phyloP scores from a whole-genome alignment of 2,329 filamentous ascomycete genomes.

The Fusarium pseudonygamai region DNA sequence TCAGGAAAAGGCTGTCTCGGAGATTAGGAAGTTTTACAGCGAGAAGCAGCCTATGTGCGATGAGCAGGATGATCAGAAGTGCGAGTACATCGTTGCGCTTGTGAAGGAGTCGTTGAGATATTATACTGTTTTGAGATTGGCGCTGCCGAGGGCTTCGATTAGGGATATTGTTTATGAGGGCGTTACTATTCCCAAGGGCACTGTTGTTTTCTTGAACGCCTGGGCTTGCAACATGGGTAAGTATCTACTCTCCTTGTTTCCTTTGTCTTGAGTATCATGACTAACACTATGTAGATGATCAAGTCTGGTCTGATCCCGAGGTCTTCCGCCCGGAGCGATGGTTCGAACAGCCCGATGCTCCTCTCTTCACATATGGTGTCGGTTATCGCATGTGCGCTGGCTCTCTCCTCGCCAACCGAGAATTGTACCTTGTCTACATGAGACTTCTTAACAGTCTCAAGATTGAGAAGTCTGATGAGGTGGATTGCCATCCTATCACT shows the following conservation, averaged over 20 bases:
- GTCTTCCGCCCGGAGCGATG: conserved; percentile 68
- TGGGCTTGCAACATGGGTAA: conserved; percentile 76
- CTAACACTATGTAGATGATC: conserved; percentile 6
- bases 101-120: conserved; percentile 70
- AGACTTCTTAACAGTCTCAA: conserved; percentile 69
- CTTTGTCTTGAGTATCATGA: no score
- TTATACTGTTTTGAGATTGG: conserved; percentile 70
- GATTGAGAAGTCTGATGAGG: conserved; percentile 62
- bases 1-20: conserved; percentile 66
- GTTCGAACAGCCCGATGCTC: conserved; percentile 65
- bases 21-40: conserved; percentile 64
- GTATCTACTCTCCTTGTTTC: conserved; percentile 21
- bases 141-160: conserved; percentile 69
- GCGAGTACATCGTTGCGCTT: conserved; percentile 69
- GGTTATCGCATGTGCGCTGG: conserved; percentile 76
- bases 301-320: conserved; percentile 57
- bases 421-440: conserved; percentile 72
- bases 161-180: conserved; percentile 68
- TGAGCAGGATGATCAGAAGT: conserved; percentile 69
- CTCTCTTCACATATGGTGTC: conserved; percentile 71
- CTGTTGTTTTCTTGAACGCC: conserved; percentile 71
- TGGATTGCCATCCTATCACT: conserved; percentile 67
- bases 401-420: conserved; percentile 64
- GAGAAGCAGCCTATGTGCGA: conserved; percentile 66
- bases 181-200: conserved; percentile 67